phyloP scores from a whole-genome alignment of 2,329 filamentous ascomycete species.

The Aspergillus ochraceus region DNA sequence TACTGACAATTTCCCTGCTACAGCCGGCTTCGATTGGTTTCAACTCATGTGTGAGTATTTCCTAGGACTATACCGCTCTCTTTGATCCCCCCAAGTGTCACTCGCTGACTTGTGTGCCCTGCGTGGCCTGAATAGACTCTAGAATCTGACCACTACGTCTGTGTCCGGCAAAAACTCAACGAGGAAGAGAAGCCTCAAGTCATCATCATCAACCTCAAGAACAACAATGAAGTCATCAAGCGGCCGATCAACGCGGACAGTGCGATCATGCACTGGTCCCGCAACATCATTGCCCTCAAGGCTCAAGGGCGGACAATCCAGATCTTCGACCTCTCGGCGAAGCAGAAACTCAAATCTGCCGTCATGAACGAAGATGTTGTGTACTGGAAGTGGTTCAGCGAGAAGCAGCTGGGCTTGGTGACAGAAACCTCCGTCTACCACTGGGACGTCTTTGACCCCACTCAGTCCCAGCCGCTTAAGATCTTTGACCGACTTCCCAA shows the following conservation, averaged over 20 bases:
- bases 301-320: slow-evolving; percentile 92
- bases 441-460: slow-evolving; percentile 92
- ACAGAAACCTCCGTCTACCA: slow-evolving; percentile 91
- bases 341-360: slow-evolving; percentile 94
- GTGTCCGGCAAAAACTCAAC: slow-evolving; percentile 90
- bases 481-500: slow-evolving; percentile 93
- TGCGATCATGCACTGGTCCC: slow-evolving; percentile 98
- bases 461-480: slow-evolving; percentile 78
- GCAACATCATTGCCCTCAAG: slow-evolving; percentile 94
- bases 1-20: slow-evolving; percentile 33
- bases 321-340: slow-evolving; percentile 92
- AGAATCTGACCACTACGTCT: slow-evolving; percentile 96
- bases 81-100: neutral
- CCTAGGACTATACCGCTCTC: neutral
- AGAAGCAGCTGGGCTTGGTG: slow-evolving; percentile 82
- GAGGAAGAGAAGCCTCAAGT: slow-evolving; percentile 85
- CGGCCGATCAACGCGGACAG: slow-evolving; percentile 98
- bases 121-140: slow-evolving; percentile 67
- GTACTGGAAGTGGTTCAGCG: slow-evolving; percentile 99
- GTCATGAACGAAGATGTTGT: slow-evolving; percentile 96
- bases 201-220: slow-evolving; percentile 96
- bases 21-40: slow-evolving; percentile 76
- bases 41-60: slow-evolving; percentile 73
- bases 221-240: slow-evolving; percentile 91
- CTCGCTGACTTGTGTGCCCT: slow-evolving; percentile 21